Conservation (phyloP, 2,329 filamentous ascomycete genomes). For the Exserohilum turcica region DNA sequence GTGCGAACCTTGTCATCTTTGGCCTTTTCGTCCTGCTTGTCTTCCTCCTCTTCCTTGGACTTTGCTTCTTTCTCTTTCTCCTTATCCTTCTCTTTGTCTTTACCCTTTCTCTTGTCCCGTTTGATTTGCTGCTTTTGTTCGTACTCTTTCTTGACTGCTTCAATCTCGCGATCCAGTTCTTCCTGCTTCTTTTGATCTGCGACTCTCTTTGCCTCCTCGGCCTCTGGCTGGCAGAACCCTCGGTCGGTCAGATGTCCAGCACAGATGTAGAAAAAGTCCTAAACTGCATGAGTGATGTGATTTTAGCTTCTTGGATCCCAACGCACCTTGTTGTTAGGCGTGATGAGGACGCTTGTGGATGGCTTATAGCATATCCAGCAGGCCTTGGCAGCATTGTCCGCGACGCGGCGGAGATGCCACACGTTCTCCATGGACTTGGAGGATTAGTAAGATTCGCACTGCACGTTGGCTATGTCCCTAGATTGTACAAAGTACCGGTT, state of each 20-base stretch:
- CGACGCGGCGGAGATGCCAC: conserved; percentile 85
- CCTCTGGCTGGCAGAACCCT: conserved; percentile 75
- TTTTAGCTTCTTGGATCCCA: neutral
- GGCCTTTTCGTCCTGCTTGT: conserved; percentile 68
- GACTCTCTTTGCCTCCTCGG: conserved; percentile 67
- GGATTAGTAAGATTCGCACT: neutral
- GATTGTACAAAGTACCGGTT: neutral
- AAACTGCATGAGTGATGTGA: neutral
- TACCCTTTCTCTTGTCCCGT: conserved; percentile 51
- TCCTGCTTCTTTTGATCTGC: conserved; percentile 61
- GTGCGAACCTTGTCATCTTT: conserved; percentile 61
- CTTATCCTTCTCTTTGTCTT: conserved; percentile 63
- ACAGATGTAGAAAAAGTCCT: conserved; percentile 95
- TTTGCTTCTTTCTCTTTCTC: conserved; percentile 61
- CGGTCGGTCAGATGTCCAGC: conserved; percentile 79
- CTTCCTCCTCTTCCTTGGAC: conserved; percentile 67
- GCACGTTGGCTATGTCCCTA: neutral
- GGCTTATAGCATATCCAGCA: conserved; percentile 94
- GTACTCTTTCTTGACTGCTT: conserved; percentile 56
- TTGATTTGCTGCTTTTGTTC: conserved; percentile 65
- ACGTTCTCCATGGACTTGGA: conserved; percentile 66
- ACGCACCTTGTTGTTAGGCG: conserved; percentile 81
- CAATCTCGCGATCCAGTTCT: conserved; percentile 56
- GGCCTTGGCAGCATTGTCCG: conserved; percentile 78
- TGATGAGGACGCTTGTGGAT: conserved; percentile 84